phyloP scores from a whole-genome alignment of 441 rosid genomes.

The Bocquillonia castaneifolia region DNA sequence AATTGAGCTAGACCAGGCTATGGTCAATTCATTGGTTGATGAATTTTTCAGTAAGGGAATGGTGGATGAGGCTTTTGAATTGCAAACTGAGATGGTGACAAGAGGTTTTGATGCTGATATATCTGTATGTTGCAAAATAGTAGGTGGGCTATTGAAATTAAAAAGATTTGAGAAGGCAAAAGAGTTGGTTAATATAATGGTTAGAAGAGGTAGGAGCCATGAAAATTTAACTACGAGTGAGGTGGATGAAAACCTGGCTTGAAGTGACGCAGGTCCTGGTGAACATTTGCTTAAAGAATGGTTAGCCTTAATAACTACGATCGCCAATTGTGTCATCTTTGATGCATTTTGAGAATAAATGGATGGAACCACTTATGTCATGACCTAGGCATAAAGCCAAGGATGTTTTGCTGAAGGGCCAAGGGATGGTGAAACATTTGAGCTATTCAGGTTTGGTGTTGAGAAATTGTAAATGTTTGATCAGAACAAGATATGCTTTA shows the following conservation, averaged over 20 bases:
- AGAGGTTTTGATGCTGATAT: slow-evolving; percentile 56
- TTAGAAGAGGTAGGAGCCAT: slow-evolving; percentile 32
- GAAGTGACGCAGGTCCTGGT: neutral
- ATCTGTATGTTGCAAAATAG: slow-evolving; percentile 39
- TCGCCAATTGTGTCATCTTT: neutral
- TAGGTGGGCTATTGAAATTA: slow-evolving; percentile 23
- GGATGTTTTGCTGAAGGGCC: too few species aligned
- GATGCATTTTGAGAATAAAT: neutral
- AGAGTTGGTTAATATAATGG: slow-evolving; percentile 28
- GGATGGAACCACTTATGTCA: neutral
- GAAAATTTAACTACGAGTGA: slow-evolving; percentile 7
- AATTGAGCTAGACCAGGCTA: slow-evolving; percentile 41
- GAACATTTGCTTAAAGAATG: neutral
- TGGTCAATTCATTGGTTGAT: slow-evolving; percentile 53
- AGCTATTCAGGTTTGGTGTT: too few species aligned
- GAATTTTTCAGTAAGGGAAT: slow-evolving; percentile 59
- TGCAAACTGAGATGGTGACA: slow-evolving; percentile 52
- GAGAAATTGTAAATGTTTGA: neutral
- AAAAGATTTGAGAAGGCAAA: slow-evolving; percentile 25
- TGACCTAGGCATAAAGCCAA: too few species aligned
- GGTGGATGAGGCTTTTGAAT: slow-evolving; percentile 51
- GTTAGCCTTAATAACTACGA: too few species aligned
- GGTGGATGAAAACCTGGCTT: neutral
- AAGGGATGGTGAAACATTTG: too few species aligned
- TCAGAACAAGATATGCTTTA: neutral